phyloP scores from a whole-genome alignment of 768 basidiomycete species.

The Chalciporus piperatus region DNA sequence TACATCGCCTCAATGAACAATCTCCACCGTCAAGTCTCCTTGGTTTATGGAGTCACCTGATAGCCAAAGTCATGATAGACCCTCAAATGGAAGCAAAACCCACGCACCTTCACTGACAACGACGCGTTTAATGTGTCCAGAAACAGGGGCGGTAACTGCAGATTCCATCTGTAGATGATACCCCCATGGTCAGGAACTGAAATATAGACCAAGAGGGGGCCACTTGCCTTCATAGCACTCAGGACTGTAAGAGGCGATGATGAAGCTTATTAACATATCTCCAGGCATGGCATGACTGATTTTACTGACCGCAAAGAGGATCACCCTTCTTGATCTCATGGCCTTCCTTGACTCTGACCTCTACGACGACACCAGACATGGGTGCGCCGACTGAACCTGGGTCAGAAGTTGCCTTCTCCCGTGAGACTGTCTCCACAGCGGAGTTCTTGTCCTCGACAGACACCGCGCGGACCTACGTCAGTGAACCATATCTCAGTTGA shows the following conservation, averaged over 20 bases:
- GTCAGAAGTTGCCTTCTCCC: constrained; percentile 91
- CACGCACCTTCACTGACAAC: constrained; percentile 78
- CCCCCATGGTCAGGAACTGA: constrained; percentile 14
- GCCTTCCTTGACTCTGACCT: constrained; percentile 96
- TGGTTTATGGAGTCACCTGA: constrained; percentile 92
- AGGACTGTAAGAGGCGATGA: constrained; percentile 51
- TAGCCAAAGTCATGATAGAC: constrained; percentile 6
- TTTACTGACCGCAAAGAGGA: constrained; percentile 78
- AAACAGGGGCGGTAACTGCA: constrained; percentile 92
- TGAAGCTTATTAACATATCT: constrained; percentile 18
- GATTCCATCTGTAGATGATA: constrained; percentile 82
- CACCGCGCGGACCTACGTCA: constrained; percentile 81
- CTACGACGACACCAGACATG: constrained; percentile 97
- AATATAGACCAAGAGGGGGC: background rate
- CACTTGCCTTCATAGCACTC: constrained; percentile 91
- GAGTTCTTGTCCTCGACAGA: constrained; percentile 96
- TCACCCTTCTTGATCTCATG: constrained; percentile 98
- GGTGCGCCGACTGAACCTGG: constrained; percentile 97
- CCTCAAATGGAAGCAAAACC: background rate
- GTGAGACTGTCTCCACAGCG: constrained; percentile 89
- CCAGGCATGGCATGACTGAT: constrained; percentile 12
- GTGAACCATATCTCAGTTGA: constrained; percentile 12
- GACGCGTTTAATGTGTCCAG: constrained; percentile 93
- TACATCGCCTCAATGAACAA: constrained; percentile 53
- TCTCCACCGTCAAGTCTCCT: constrained; percentile 89